Evolutionary conservation across 257 asterid species (phyloP), one percentile per base, ranked within the genome.

Genomic region (Rhazya stricta): DNA sequence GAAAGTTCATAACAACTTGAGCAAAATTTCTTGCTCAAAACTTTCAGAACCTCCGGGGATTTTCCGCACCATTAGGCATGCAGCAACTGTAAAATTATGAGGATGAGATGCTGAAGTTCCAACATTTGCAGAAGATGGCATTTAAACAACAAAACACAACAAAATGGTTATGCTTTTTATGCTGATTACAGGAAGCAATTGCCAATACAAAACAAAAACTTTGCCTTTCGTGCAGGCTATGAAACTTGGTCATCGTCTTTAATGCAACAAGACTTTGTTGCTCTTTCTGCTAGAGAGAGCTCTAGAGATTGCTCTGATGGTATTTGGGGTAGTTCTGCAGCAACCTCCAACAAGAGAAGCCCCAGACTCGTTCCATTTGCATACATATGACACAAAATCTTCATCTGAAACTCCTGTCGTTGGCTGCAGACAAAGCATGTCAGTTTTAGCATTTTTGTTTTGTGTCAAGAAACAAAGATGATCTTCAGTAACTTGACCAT

Each of bases 331-430:
- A 9, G 97, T 93, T 75, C 96, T 84, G 83, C 98, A 91, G 53
- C 97, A 93, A 45, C 98, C 98, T 80, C 98, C 97, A 1, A 91
- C 41, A 0, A 93, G 85, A 34, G 90, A 88, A 13, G 96, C 98
- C 69, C 98, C 97, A 0, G 91, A 90, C 5, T 91, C 94, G 4
- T 80, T 78, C 98, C 98, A 93, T 77, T 90, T 90, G 79, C 83
- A 88, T 19, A 91, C 96, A 8, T 87, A 87, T 12, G 97, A 83
- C 67, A 89, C 94, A 9, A 91, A 89, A 80, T 89, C 96, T 2
- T 74, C 92, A 7, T 86, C 89, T 1, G 74, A 73, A 5, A 77
- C 82, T 0, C 92, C 98, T 11, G 57, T 81, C 0, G 92, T 81
- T 41, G 80, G 79, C 97, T 92, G 78, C 83, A 79, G 71, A 76